Percentiles rank a stretch among this genome's conserved stretches.
Conservation (phyloP, 495 filamentous ascomycete species). For the Penicillium arizonense region DNA sequence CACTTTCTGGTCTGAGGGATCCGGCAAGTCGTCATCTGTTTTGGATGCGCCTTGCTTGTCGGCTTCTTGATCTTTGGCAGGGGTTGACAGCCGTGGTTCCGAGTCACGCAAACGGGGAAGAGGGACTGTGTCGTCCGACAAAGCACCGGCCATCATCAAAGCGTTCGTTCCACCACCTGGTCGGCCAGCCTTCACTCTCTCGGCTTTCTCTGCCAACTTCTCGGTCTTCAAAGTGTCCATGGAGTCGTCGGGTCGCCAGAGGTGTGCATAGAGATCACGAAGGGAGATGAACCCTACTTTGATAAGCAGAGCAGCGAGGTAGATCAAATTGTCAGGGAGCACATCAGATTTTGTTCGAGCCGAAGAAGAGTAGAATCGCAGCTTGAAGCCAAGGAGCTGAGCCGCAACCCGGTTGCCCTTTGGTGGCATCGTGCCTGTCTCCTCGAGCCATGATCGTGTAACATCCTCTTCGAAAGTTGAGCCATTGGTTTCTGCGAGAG, state of each 20-base stretch:
- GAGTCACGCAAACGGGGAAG: constrained; percentile 42
- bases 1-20: constrained; percentile 89
- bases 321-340: constrained; percentile 87
- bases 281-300: constrained; percentile 98
- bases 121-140: constrained; percentile 78
- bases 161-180: constrained; percentile 74
- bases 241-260: constrained; percentile 78
- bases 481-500: constrained; percentile 41
- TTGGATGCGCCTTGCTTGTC: constrained; percentile 47
- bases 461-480: constrained; percentile 48
- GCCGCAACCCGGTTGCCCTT: constrained; percentile 87
- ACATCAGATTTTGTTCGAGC: constrained; percentile 67
- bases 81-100: constrained; percentile 42
- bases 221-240: constrained; percentile 70
- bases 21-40: constrained; percentile 61
- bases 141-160: constrained; percentile 82
- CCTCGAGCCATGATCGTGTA: constrained; percentile 67
- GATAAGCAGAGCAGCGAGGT: constrained; percentile 86
- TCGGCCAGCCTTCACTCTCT: constrained; percentile 64
- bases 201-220: constrained; percentile 73
- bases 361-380: constrained; percentile 84
- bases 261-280: constrained; percentile 86
- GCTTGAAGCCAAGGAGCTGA: constrained; percentile 94
- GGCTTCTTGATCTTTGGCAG: constrained; percentile 50
- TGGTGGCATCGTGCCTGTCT: constrained; percentile 77